Evolutionary conservation across 768 basidiomycete genomes (phyloP), one percentile per base, ranked within the genome.

Genomic region (Trametes cingulata): DNA sequence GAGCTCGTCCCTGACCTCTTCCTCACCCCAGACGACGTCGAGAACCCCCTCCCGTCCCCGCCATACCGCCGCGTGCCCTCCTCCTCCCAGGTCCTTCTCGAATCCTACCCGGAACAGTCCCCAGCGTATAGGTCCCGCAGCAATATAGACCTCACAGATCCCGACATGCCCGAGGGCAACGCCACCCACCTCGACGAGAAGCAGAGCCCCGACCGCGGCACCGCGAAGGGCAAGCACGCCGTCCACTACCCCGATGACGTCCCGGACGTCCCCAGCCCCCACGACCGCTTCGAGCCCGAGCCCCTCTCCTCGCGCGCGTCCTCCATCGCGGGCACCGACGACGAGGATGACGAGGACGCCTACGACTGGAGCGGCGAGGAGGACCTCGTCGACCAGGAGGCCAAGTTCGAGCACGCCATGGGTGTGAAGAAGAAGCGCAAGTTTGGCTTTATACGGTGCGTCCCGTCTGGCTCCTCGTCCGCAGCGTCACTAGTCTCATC

Each of bases 331-430:
- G 79, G 73, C 40, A 82, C 81, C 3, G 86, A 88, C 50, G 87
- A 86, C 10, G 80, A 81, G 0, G 85, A 87, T 20, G 82, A 82
- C 12, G 79, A 81, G 0, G 73, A 80, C 1, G 79, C 83, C n/a
- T 90, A 85, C 59, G 86, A 92, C 69, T 91, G 90, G 90, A 86
- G 85, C 39, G 86, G 78, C 17, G 91, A 92, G 63, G 90, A 90
- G 55, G 88, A 92, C 67, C 75, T 93, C 17, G 82, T 79, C 0
- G 85, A 91, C 61, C 80, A 88, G 67, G 86, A 87, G 62, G 82
- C 83, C 43, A 86, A 84, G 68, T 88, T 85, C 50, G 82, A 80
- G 69, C 73, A 85, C 58, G 74, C 80, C 60, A 85, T 87, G 76
- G 87, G 87, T 24, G 69, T 75, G 6, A 75, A 75, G 55, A 77